Conservation (phyloP, 1,284 basidiomycete species). For the Schizophyllum commune region DNA sequence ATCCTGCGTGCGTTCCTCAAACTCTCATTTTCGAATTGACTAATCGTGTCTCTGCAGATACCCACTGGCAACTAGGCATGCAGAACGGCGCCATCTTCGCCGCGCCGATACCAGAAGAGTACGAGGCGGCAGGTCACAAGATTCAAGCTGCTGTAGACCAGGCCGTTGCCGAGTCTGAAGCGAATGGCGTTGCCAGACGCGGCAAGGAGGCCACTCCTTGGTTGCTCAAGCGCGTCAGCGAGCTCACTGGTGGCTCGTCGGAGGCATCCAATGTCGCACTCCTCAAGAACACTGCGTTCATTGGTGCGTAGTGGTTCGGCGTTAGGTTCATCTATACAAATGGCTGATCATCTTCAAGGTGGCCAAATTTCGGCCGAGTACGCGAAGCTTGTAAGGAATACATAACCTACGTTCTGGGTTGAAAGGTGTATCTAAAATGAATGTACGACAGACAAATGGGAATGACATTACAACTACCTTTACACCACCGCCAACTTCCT, state of each 20-base stretch:
- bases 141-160: conserved; percentile 82
- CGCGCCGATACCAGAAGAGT: conserved; percentile 83
- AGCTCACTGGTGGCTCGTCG: conserved; percentile 75
- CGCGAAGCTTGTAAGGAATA: conserved; percentile 45
- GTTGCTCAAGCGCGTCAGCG: conserved; percentile 80
- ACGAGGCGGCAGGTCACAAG: conserved; percentile 55
- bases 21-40: too few relatives aligned
- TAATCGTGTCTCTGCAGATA: conserved; percentile 36
- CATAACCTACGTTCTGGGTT: not conserved
- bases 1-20: conserved; percentile 58
- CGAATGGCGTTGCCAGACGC: conserved; percentile 70
- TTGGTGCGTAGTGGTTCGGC: conserved; percentile 47
- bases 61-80: conserved; percentile 57
- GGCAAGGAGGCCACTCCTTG: conserved; percentile 97
- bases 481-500: not conserved
- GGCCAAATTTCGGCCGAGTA: conserved; percentile 80
- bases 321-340: not conserved
- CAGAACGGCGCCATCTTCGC: conserved; percentile 76
- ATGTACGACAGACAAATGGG: not conserved
- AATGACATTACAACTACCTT: not conserved
- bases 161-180: conserved; percentile 80
- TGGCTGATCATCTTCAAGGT: conserved; percentile 31
- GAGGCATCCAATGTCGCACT: conserved; percentile 78
- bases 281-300: conserved; percentile 85
- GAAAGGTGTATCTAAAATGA: not conserved